Base-by-base conservation (phyloP, 164 flowering plant genomes). In the Cinnamomum micranthum region DNA sequence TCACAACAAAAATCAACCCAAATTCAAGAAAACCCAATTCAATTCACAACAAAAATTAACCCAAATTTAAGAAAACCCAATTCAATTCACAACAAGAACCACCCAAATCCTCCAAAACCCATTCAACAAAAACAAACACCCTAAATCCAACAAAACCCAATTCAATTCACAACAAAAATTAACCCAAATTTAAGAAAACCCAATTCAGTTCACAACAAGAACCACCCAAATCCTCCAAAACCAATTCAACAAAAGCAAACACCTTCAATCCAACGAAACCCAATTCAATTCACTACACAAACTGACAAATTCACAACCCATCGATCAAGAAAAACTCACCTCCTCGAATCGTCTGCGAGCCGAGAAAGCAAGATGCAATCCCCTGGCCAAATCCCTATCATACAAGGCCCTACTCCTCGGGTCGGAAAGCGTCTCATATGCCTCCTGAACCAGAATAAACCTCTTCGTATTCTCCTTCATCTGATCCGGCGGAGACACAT, bases 381-480 rank as follows among this genome's bases (percentile, higher is more conserved):
- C 92, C 65, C 65, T 80, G 31, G 92, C 80, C 87, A 92, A 70
- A 73, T 91, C 88, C 17, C 80, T 75, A 78, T 95, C 97, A 76
- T 95, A 95, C 80, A 91, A 6, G 13, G 88, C 94, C 68, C 95
- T 83, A 52, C 75, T 76, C 6, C 79, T 75, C 2, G 99, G 95
- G 82, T 95, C 97, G 33, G 97, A 90, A 28, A 95, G 75, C 10
- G 91, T 92, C 88, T 95, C 97, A 75, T 95, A 95, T 2, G 99
- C 99, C 80, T 92, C 95, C 84, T 93, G 97, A 13, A 95, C 93
- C 76, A 70, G 86, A 74, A 95, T 93, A 68, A 95, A 95, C 81
- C 85, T 77, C 83, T 70, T 73, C 15, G 98, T 93, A 50, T 91
- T 77, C 85, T 95, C 98, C 72, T 87, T 86, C 24, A 86, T 88